Evolutionary conservation across 352 stramenopile species (phyloP).

Genomic region (Phytophthora niederhauseri): DNA sequence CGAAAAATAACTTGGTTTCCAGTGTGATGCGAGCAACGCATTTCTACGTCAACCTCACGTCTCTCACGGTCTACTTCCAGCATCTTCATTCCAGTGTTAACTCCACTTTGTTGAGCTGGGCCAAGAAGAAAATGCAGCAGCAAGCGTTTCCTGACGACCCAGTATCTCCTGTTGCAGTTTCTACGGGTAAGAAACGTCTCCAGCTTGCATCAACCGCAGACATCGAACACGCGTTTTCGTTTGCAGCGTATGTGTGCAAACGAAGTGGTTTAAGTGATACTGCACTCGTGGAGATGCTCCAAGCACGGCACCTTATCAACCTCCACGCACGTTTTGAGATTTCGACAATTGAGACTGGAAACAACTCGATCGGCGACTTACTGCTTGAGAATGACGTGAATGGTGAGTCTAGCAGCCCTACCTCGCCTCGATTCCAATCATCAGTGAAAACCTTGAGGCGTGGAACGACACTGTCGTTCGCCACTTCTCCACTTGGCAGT

Average conservation of each 20-base stretch:
- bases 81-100: conserved; percentile 77
- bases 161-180: conserved; percentile 11
- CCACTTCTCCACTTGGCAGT: conserved; percentile 28
- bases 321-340: conserved; percentile 73
- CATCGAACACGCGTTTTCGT: conserved; percentile 87
- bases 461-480: conserved; percentile 25
- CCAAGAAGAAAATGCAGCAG: conserved; percentile 53
- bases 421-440: conserved; percentile 38
- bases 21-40: conserved; percentile 56
- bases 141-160: conserved; percentile 30
- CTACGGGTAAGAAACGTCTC: conserved; percentile 24
- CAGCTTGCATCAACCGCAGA: conserved; percentile 65
- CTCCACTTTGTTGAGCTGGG: conserved; percentile 66
- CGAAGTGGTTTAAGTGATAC: conserved; percentile 83
- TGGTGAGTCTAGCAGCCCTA: conserved; percentile 16
- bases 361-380: conserved; percentile 8
- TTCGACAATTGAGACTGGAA: conserved; percentile 38
- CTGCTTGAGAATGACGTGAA: conserved; percentile 10
- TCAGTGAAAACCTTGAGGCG: conserved; percentile 29
- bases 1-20: conserved; percentile 37
- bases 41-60: conserved; percentile 89
- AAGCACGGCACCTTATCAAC: conserved; percentile 82
- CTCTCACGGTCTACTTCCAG: conserved; percentile 84
- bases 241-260: conserved; percentile 85
- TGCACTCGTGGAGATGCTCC: conserved; percentile 85